Percentiles rank a stretch among this genome's conserved stretches.
Conservation (phyloP, 2,329 filamentous ascomycete species). For the Cladosporium sp. region DNA sequence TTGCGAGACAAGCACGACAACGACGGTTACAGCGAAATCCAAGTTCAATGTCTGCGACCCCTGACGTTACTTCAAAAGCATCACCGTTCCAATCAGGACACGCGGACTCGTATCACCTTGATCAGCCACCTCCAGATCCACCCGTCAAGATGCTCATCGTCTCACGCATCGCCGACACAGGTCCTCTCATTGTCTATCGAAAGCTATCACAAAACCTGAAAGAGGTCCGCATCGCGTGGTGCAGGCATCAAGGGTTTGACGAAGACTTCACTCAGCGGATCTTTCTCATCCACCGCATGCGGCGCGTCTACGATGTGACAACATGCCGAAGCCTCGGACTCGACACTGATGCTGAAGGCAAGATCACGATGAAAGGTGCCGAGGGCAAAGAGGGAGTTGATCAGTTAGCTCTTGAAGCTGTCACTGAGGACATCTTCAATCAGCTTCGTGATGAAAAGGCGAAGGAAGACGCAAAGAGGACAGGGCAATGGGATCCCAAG, state of each 20-base stretch:
- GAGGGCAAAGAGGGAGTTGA: slow-evolving; percentile 49
- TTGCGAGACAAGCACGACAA: slow-evolving; percentile 39
- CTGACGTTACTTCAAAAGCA: slow-evolving; percentile 16
- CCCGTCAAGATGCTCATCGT: slow-evolving; percentile 63
- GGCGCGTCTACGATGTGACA: slow-evolving; percentile 69
- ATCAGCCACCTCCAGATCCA: slow-evolving; percentile 37
- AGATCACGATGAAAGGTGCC: slow-evolving; percentile 37
- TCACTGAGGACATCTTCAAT: slow-evolving; percentile 62
- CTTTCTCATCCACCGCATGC: slow-evolving; percentile 75
- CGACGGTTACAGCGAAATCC: slow-evolving; percentile 27
- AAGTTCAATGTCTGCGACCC: slow-evolving; percentile 15
- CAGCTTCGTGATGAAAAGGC: slow-evolving; percentile 49
- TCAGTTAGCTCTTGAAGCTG: slow-evolving; percentile 71
- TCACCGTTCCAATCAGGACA: slow-evolving; percentile 13
- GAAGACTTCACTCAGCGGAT: slow-evolving; percentile 50
- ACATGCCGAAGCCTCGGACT: slow-evolving; percentile 68
- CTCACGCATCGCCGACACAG: slow-evolving; percentile 60
- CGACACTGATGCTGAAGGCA: slow-evolving; percentile 39
- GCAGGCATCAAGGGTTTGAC: slow-evolving; percentile 55
- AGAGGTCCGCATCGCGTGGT: slow-evolving; percentile 67
- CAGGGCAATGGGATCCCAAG: slow-evolving; percentile 14
- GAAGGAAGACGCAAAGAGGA: slow-evolving; percentile 16
- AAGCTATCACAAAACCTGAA: slow-evolving; percentile 64
- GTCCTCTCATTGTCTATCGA: slow-evolving; percentile 59
- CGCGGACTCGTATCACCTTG: background rate